Percentiles rank a stretch among this genome's conserved stretches.
Conservation (phyloP, 2,329 filamentous ascomycete species). For the Phaeosphaeria sp. region DNA sequence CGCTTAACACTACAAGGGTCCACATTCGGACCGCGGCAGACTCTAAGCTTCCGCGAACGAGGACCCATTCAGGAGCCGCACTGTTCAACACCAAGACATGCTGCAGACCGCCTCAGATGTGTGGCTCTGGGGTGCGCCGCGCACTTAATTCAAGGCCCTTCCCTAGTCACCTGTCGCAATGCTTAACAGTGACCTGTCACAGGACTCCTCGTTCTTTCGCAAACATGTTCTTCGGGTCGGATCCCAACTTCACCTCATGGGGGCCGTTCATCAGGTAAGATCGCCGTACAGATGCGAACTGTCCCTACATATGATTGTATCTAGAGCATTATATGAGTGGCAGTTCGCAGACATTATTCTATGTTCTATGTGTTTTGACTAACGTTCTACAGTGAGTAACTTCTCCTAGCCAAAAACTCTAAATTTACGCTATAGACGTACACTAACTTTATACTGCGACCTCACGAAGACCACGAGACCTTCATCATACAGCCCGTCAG, state of each 20-base stretch:
- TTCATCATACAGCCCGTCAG: constrained; percentile 27
- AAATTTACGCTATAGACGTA: too few relatives aligned
- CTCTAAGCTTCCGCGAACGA: background rate
- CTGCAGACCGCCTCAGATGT: background rate
- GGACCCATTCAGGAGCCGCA: background rate
- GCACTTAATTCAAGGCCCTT: background rate
- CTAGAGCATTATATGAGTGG: too few relatives aligned
- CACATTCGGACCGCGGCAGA: background rate
- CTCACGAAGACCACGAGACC: constrained; percentile 10
- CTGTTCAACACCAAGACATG: background rate
- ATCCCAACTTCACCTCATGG: constrained; percentile 27
- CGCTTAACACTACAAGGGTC: background rate
- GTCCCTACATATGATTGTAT: too few relatives aligned
- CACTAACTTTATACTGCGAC: too few relatives aligned
- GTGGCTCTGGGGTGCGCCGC: background rate
- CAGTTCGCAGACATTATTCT: too few relatives aligned
- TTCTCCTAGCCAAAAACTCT: too few relatives aligned
- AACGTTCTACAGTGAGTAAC: too few relatives aligned
- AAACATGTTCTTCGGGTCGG: background rate
- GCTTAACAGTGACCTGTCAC: background rate
- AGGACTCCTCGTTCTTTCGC: background rate
- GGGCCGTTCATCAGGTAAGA: constrained; percentile 40
- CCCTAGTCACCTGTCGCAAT: background rate
- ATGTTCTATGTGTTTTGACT: too few relatives aligned
- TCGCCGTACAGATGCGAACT: too few relatives aligned